Base-by-base conservation (phyloP, 2,329 filamentous ascomycete species). In the Dothistroma pini region DNA sequence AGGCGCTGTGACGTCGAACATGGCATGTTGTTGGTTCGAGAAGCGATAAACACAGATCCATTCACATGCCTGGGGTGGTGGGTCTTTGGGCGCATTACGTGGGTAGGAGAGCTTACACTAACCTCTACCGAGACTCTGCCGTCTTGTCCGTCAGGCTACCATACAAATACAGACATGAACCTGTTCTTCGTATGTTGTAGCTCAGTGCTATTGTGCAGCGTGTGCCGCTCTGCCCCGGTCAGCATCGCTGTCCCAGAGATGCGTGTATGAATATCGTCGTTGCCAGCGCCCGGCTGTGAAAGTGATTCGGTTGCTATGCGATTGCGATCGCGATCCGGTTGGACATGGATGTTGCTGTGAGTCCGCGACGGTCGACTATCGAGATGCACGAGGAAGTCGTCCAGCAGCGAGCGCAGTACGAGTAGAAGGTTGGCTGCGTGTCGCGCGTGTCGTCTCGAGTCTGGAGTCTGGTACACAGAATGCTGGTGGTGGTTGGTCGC, bases 1-100 rank as follows among this genome's bases (percentile, higher is more conserved):
- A 16, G 54, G 41, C 41, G 63, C 59, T 25, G 63, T 67, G 31
- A 69, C 66, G 61, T 69, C 66, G 52, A 67, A 69, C 67, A 70
- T 69, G 57, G 60, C 60, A 55, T 53, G 6, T 32, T 35, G 29
- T 35, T 53, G 6, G 14, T 35, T 2, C 19, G 14, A 14, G 48
- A 16, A 51, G 29, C 21, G 48, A 19, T 12, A n/a, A 14, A n/a
- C 2, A 51, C 22, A 51, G 22, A 53, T 11, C 8, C 22, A 21
- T 34, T 47, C 48, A 25, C 32, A 58, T 53, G 56, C 56, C 34
- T 4, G 35, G 12, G 6, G 29, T 51, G 22, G 21, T n/a, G 7
- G 21, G 19, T 58, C 29, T 52, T 35, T 34, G 35, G 49, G 57
- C 48, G 57, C 57, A 54, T 59, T 59, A 54, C 50, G 57, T 53